phyloP scores from a whole-genome alignment of 2,329 filamentous ascomycete genomes.

The Penicillium sp. region DNA sequence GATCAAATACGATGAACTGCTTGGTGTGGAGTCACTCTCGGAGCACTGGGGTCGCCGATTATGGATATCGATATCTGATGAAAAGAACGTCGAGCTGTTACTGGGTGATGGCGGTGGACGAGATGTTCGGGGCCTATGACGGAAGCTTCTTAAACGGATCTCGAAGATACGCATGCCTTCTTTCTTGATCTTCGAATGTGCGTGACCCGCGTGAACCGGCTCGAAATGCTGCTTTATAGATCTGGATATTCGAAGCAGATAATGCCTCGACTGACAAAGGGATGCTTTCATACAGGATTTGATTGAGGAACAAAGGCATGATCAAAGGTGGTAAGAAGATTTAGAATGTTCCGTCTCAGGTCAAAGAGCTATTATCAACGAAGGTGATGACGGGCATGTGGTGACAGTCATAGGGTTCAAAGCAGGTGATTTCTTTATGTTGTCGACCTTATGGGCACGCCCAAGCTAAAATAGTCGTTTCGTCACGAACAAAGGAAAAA shows the following conservation, averaged over 20 bases:
- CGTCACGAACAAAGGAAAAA: neutral
- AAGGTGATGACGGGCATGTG: slow-evolving; percentile 14
- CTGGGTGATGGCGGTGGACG: neutral
- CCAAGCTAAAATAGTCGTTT: neutral
- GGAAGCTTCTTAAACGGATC: neutral
- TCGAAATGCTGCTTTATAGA: neutral
- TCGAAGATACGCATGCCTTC: neutral
- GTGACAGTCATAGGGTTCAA: slow-evolving; percentile 26
- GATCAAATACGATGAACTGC: neutral
- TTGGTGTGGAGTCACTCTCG: neutral
- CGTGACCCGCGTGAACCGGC: neutral
- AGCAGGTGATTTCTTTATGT: slow-evolving; percentile 26
- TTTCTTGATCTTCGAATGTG: neutral
- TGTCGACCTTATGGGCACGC: neutral
- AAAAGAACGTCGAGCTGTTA: neutral
- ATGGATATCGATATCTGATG: neutral
- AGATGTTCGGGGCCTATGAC: neutral
- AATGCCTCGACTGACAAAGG: neutral
- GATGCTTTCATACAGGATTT: neutral
- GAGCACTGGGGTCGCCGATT: neutral
- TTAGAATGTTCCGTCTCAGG: neutral
- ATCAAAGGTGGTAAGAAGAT: slow-evolving; percentile 8
- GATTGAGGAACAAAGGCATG: slow-evolving; percentile 13
- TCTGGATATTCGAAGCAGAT: neutral
- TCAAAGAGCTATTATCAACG: neutral